Percentiles rank a stretch among this genome's conserved stretches.
These are phyloP conservation scores for Komagataella pastoris DNA, from an alignment of 805 yeast genomes.

Conservation along the genomic window DNA sequence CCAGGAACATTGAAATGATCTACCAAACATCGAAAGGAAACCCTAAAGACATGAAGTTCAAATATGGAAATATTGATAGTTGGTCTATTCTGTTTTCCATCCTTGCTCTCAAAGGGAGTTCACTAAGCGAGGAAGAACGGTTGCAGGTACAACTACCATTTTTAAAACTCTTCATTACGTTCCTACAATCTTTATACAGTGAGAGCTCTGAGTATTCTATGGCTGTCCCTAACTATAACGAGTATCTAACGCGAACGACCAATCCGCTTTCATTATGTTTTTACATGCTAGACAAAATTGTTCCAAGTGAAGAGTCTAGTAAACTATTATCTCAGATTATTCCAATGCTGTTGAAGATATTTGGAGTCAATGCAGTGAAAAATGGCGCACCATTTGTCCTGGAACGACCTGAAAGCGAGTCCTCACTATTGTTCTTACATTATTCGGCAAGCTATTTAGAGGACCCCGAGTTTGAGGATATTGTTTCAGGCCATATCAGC, in stretches of 20 bases:
- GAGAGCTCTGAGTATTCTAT: background rate
- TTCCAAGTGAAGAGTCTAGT: constrained; percentile 4
- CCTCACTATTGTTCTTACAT: background rate
- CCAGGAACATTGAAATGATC: background rate
- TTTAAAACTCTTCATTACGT: background rate
- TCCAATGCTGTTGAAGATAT: constrained; percentile 13
- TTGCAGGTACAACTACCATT: constrained; percentile 1
- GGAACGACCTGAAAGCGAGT: background rate
- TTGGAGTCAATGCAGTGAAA: constrained; percentile 33
- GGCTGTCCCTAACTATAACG: constrained; percentile 24
- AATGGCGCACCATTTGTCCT: constrained; percentile 29
- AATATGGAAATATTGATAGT: constrained; percentile 2
- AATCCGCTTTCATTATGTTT: constrained; percentile 27
- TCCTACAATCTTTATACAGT: background rate
- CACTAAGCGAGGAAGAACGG: constrained; percentile 6
- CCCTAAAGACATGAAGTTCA: background rate
- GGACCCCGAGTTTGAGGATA: background rate
- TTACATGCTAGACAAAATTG: constrained; percentile 20
- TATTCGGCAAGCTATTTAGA: background rate
- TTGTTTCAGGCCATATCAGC: background rate
- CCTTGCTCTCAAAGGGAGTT: constrained; percentile 12
- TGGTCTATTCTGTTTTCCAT: constrained; percentile 13
- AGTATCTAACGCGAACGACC: constrained; percentile 25
- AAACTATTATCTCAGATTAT: constrained; percentile 1
- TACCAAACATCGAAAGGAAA: background rate